phyloP scores from a whole-genome alignment of 495 filamentous ascomycete genomes.

The Aspergillus leporis region DNA sequence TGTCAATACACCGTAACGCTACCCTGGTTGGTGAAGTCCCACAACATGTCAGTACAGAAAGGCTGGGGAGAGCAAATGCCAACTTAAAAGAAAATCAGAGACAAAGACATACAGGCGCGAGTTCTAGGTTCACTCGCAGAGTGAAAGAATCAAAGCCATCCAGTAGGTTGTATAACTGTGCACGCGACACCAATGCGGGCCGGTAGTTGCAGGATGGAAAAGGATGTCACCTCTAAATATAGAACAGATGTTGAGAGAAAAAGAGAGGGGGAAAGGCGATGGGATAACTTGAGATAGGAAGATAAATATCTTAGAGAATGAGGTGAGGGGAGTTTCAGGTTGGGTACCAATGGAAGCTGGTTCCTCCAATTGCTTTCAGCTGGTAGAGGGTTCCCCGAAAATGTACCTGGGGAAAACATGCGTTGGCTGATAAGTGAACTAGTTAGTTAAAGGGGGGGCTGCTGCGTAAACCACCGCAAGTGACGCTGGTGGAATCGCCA shows the following conservation, averaged over 20 bases:
- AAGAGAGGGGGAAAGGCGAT: slow-evolving; percentile 1
- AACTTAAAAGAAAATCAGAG: slow-evolving; percentile 4
- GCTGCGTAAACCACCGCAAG: slow-evolving; percentile 18
- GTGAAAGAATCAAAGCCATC: slow-evolving; percentile 32
- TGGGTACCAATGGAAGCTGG: slow-evolving; percentile 32
- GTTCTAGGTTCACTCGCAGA: slow-evolving; percentile 25
- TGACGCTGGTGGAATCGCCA: slow-evolving; percentile 30
- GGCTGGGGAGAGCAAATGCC: not conserved
- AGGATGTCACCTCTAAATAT: slow-evolving; percentile 9
- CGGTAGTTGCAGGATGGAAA: slow-evolving; percentile 1
- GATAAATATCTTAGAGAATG: slow-evolving; percentile 4
- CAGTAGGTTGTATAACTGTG: slow-evolving; percentile 26
- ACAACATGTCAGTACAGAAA: slow-evolving; percentile 3
- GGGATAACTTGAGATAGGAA: not conserved
- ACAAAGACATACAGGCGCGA: slow-evolving; percentile 15
- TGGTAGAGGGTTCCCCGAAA: not conserved
- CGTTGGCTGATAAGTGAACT: not conserved
- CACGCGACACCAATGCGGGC: slow-evolving; percentile 35
- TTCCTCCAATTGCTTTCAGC: slow-evolving; percentile 21
- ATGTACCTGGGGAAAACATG: slow-evolving; percentile 13
- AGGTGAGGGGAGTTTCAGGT: slow-evolving; percentile 18
- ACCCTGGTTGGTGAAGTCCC: not conserved
- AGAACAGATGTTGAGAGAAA: slow-evolving; percentile 8
- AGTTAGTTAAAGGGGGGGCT: not conserved
- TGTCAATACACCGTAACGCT: not conserved